These are phyloP conservation scores for Geotrichum citri-aurantii DNA, from an alignment of 1,139 yeast genomes.

Conservation along the genomic window DNA sequence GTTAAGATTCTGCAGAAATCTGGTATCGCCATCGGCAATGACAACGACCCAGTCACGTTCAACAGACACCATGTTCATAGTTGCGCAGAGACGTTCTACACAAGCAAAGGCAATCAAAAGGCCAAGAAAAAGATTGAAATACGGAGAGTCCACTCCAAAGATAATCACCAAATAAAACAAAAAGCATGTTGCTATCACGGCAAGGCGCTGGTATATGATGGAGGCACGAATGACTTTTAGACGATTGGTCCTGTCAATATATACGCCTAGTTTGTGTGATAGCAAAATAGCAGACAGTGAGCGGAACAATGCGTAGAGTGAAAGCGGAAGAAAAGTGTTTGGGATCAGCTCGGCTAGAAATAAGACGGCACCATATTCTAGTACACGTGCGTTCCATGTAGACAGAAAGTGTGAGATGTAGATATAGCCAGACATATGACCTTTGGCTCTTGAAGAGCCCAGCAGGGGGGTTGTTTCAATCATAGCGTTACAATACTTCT, in stretches of 20 bases:
- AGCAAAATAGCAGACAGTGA: constrained; percentile 31
- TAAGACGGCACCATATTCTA: constrained; percentile 36
- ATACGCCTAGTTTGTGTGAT: constrained; percentile 29
- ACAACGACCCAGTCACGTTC: constrained; percentile 41
- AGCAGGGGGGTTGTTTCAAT: background rate
- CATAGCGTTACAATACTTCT: constrained; percentile 37
- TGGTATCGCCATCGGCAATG: constrained; percentile 32
- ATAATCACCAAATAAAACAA: constrained; percentile 21
- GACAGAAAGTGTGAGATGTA: constrained; percentile 35
- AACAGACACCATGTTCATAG: constrained; percentile 37
- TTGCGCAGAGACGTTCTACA: constrained; percentile 35
- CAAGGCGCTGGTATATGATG: constrained; percentile 34
- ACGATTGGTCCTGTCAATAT: constrained; percentile 30
- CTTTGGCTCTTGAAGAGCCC: background rate
- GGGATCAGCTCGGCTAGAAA: constrained; percentile 34
- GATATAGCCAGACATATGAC: constrained; percentile 14
- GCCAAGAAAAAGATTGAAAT: constrained; percentile 18
- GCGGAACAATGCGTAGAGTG: constrained; percentile 33
- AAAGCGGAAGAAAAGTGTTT: constrained; percentile 32
- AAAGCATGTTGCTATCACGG: constrained; percentile 31
- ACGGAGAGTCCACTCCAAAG: constrained; percentile 4
- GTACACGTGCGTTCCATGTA: constrained; percentile 36
- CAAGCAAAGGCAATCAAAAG: constrained; percentile 33
- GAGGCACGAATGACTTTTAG: constrained; percentile 32
- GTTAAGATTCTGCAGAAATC: constrained; percentile 30